Percentiles rank a stretch among this genome's conserved stretches.
Evolutionary conservation across 768 basidiomycete genomes (phyloP).

Genomic region (Ramaria sp.): DNA sequence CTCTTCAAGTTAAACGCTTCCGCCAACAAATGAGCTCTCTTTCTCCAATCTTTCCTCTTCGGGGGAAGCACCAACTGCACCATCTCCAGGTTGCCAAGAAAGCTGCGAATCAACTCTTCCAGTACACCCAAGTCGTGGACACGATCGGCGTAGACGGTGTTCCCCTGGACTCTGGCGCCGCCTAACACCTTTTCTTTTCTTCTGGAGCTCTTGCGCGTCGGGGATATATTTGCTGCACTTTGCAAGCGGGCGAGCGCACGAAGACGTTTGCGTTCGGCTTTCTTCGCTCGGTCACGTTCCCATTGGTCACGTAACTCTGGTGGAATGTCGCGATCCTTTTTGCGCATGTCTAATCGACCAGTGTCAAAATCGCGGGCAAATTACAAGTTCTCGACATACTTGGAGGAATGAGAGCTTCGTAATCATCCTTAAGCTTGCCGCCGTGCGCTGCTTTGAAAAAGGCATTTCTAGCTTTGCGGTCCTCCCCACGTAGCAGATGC

Average conservation of each 20-base stretch:
- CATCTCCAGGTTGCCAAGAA: conserved; percentile 45
- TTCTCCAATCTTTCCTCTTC: conserved; percentile 61
- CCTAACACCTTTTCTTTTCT: conserved; percentile 47
- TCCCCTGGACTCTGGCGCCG: conserved; percentile 10
- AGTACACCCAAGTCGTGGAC: conserved; percentile 59
- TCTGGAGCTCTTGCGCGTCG: conserved; percentile 52
- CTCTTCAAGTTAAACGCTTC: conserved; percentile 68
- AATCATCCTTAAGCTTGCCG: conserved; percentile 19
- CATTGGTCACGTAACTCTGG: conserved; percentile 55
- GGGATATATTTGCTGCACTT: conserved; percentile 47
- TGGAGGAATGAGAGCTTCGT: conserved; percentile 25
- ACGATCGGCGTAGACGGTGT: conserved; percentile 48
- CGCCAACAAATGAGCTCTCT: conserved; percentile 74
- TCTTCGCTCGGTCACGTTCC: conserved; percentile 74
- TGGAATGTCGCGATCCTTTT: conserved; percentile 44
- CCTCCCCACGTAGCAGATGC: conserved; percentile 31
- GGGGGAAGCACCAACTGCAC: conserved; percentile 63
- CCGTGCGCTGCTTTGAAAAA: conserved; percentile 46
- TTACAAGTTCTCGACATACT: conserved; percentile 25
- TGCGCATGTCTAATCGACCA: conserved; percentile 27
- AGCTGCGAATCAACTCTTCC: conserved; percentile 58
- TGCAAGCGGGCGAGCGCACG: conserved; percentile 48
- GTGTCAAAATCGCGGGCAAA: not conserved
- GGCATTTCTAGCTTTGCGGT: conserved; percentile 41
- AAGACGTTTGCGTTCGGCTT: conserved; percentile 61